These are phyloP conservation scores for Beauveria brongniartii DNA, from an alignment of 2,329 filamentous ascomycete genomes.

Conservation along the genomic window DNA sequence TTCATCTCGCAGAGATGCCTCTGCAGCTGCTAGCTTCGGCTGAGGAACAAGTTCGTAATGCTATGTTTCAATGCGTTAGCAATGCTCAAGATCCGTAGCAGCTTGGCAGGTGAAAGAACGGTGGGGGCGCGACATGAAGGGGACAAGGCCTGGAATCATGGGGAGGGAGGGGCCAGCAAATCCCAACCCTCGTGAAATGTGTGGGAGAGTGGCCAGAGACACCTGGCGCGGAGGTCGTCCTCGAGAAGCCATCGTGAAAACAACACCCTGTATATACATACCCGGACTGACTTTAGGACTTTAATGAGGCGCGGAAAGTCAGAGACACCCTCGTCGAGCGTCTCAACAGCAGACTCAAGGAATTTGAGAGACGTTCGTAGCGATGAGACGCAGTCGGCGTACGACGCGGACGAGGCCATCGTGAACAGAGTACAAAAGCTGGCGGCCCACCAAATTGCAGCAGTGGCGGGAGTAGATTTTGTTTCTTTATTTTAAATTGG, in stretches of 20 bases:
- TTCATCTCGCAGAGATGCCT: conserved; percentile 76
- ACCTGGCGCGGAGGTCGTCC: not conserved
- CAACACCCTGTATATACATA: conserved; percentile 24
- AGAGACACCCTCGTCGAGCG: conserved; percentile 46
- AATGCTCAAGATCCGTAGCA: not conserved
- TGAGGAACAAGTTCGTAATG: conserved; percentile 92
- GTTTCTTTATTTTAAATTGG: not conserved
- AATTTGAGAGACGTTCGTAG: conserved; percentile 52
- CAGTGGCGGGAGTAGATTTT: conserved; percentile 7
- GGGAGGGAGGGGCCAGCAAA: not conserved
- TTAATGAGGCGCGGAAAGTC: conserved; percentile 49
- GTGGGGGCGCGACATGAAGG: not conserved
- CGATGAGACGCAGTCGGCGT: conserved; percentile 51
- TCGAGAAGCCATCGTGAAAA: conserved; percentile 8
- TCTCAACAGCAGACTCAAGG: conserved; percentile 52
- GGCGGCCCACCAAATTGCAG: conserved; percentile 3
- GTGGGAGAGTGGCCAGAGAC: not conserved
- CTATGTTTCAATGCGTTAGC: conserved; percentile 31
- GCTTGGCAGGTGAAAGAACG: not conserved
- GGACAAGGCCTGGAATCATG: not conserved
- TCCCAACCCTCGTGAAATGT: not conserved
- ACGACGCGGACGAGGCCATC: conserved; percentile 27
- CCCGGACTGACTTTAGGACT: conserved; percentile 50
- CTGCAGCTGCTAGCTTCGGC: conserved; percentile 70
- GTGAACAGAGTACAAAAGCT: conserved; percentile 11